Evolutionary conservation across 2,329 filamentous ascomycete genomes (phyloP).

Genomic region (Cytospora piceae): DNA sequence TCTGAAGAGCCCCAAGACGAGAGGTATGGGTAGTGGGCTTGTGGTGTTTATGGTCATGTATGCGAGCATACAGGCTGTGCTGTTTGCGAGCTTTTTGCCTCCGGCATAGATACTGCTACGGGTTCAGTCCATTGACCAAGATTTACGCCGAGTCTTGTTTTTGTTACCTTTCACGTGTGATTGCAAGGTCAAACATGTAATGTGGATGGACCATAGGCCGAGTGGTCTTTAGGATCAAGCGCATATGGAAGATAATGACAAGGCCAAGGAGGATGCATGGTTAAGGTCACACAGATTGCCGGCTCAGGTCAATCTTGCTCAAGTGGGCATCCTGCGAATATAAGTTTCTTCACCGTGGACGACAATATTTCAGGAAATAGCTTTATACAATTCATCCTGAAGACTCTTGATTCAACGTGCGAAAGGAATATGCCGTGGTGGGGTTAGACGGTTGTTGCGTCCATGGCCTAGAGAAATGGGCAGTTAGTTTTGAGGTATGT

Average conservation of each 20-base stretch:
- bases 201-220: too few species aligned
- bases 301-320: neutral
- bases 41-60: slow-evolving; percentile 80
- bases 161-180: too few species aligned
- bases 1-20: slow-evolving; percentile 41
- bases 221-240: too few species aligned
- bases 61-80: slow-evolving; percentile 75
- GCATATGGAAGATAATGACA: too few species aligned
- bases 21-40: slow-evolving; percentile 39
- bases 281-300: neutral
- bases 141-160: neutral
- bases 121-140: neutral
- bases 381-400: neutral
- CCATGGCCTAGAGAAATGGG: neutral
- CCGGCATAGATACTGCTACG: slow-evolving; percentile 64
- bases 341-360: neutral
- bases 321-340: neutral
- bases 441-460: neutral
- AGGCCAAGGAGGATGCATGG: too few species aligned
- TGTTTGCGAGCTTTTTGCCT: slow-evolving; percentile 90
- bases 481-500: neutral
- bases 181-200: too few species aligned
- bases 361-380: neutral
- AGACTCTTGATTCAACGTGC: neutral
- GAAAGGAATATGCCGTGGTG: neutral